Conservation (phyloP, 371 early-diverging fungal genomes). For the Dinochytrium kinnereticum region DNA sequence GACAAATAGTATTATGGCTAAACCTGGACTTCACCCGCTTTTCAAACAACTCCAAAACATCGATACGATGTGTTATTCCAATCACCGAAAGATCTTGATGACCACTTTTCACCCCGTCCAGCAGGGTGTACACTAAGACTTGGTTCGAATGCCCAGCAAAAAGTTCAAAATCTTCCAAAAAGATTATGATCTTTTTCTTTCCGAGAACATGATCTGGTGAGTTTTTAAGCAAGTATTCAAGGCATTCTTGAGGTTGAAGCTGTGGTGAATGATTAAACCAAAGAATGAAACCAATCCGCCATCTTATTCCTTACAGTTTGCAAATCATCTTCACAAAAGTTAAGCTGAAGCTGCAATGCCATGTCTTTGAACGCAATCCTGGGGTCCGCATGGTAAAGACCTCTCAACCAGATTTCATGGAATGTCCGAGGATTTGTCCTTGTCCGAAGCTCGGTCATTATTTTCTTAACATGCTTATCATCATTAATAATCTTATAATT, state of each 20-base stretch:
- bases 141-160: neutral
- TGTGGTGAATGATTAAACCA: neutral
- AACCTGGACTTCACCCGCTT: conserved; percentile 12
- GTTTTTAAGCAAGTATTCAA: neutral
- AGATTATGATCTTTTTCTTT: neutral
- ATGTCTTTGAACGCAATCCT: neutral
- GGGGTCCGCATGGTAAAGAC: neutral
- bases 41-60: conserved; percentile 9
- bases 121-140: neutral
- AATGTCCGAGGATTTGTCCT: neutral
- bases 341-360: neutral
- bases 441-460: neutral
- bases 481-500: neutral
- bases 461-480: neutral
- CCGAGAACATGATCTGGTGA: neutral
- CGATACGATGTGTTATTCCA: conserved; percentile 7
- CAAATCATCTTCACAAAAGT: neutral
- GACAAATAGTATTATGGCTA: conserved; percentile 8
- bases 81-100: neutral
- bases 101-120: neutral
- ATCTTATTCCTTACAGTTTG: neutral
- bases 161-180: conserved; percentile 11
- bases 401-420: neutral
- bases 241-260: neutral
- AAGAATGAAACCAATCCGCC: neutral